These are phyloP conservation scores for Termitomyces sp. DNA, from an alignment of 768 basidiomycete species.

Conservation along the genomic window DNA sequence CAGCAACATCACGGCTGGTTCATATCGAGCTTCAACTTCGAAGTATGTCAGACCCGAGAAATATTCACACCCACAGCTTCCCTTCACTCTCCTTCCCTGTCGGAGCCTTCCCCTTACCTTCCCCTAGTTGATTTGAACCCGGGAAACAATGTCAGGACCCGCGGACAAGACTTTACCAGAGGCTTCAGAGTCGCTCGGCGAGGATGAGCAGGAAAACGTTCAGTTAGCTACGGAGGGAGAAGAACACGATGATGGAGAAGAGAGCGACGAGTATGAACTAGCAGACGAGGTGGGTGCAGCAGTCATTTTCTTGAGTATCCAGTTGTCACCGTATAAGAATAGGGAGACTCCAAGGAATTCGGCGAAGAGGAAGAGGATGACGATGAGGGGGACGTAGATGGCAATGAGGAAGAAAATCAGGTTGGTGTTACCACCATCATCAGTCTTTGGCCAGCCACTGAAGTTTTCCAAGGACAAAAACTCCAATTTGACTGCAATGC, in stretches of 20 bases:
- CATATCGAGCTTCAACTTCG: constrained; percentile 8
- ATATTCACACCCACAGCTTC: constrained; percentile 15
- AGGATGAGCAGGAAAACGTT: constrained; percentile 5
- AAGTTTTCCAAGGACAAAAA: constrained; percentile 1
- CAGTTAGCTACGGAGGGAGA: not conserved
- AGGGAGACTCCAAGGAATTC: constrained; percentile 6
- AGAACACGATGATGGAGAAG: constrained; percentile 15
- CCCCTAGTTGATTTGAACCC: not conserved
- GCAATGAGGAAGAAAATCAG: constrained; percentile 5
- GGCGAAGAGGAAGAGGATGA: constrained; percentile 15
- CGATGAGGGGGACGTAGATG: constrained; percentile 9
- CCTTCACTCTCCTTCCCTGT: constrained; percentile 1
- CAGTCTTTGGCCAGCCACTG: not conserved
- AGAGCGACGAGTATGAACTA: constrained; percentile 18
- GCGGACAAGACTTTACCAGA: constrained; percentile 8
- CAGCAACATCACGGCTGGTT: constrained; percentile 12
- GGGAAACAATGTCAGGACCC: constrained; percentile 13
- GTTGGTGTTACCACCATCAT: constrained; percentile 5
- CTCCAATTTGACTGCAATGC: constrained; percentile 13
- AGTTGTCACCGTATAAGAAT: not conserved
- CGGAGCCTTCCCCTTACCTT: not conserved
- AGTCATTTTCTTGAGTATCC: not conserved
- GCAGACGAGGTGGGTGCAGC: constrained; percentile 11
- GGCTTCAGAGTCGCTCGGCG: constrained; percentile 8
- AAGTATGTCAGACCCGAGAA: constrained; percentile 13